Percentiles rank a stretch among this genome's conserved stretches.
Conservation (phyloP, 2,329 filamentous ascomycete genomes). For the Exophiala xenobiotica region DNA sequence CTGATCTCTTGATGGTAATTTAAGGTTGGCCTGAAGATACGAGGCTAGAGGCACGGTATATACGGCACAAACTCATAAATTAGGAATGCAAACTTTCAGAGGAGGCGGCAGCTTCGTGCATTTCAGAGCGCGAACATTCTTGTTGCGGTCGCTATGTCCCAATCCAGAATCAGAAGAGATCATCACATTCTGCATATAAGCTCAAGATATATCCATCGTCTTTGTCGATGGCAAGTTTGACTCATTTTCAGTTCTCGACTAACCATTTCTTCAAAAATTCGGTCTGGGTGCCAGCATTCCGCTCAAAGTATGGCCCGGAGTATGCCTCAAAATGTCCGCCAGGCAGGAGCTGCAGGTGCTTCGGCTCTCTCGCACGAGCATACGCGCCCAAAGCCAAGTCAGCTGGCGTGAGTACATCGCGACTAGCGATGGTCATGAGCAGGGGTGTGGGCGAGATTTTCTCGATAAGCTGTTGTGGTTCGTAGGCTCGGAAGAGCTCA, state of each 20-base stretch:
- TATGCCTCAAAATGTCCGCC: conserved; percentile 46
- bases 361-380: conserved; percentile 40
- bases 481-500: conserved; percentile 27
- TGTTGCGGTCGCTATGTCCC: no score
- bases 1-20: no score
- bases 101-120: no score
- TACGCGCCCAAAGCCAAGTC: conserved; percentile 40
- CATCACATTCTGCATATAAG: no score
- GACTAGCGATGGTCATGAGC: conserved; percentile 38
- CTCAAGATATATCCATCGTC: no score
- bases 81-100: no score
- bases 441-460: conserved; percentile 42
- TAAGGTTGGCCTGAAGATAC: no score
- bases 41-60: no score
- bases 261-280: conserved; percentile 36
- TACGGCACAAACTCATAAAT: no score
- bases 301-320: conserved; percentile 31
- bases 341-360: conserved; percentile 39
- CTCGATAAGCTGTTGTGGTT: conserved; percentile 35
- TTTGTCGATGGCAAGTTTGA: no score
- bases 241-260: conserved; percentile 4
- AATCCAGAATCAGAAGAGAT: no score
- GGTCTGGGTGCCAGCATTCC: conserved; percentile 35
- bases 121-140: no score
- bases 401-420: conserved; percentile 38